Percentiles rank a stretch among this genome's conserved stretches.
phyloP scores from a whole-genome alignment of 2,329 filamentous ascomycete genomes.

The Colletotrichum orbiculare region DNA sequence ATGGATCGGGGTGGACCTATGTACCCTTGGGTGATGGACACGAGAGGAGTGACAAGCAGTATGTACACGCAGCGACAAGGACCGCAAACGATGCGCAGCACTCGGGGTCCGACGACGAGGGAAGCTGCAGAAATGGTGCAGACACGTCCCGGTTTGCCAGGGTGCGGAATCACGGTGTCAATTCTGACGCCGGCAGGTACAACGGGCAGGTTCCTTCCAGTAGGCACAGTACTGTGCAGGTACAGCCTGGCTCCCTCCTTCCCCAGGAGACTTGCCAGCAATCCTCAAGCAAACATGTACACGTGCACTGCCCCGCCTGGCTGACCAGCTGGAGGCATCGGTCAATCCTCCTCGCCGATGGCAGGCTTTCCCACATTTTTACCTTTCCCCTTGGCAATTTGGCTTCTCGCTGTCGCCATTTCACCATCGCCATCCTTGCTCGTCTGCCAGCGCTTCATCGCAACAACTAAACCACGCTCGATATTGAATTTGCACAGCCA shows the following conservation, averaged over 20 bases:
- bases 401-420: slow-evolving; percentile 12
- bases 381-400: slow-evolving; percentile 10
- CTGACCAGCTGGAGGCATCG: background rate
- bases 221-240: too few relatives aligned
- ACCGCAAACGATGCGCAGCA: slow-evolving; percentile 4
- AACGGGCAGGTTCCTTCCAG: too few relatives aligned
- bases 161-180: slow-evolving; percentile 12
- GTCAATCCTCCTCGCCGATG: background rate
- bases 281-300: too few relatives aligned
- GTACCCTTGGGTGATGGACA: background rate
- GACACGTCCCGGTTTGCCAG: background rate
- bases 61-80: background rate
- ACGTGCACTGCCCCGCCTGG: too few relatives aligned
- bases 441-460: background rate
- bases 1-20: too few relatives aligned
- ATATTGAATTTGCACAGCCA: slow-evolving; percentile 9
- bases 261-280: background rate
- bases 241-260: background rate
- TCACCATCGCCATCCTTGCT: background rate
- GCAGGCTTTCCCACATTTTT: slow-evolving; percentile 1
- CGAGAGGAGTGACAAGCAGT: too few relatives aligned
- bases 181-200: slow-evolving; percentile 23
- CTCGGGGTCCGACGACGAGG: slow-evolving; percentile 23
- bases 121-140: too few relatives aligned
- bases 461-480: background rate